Evolutionary conservation across 1,139 yeast species (phyloP).

Genomic region (Candida sp.): DNA sequence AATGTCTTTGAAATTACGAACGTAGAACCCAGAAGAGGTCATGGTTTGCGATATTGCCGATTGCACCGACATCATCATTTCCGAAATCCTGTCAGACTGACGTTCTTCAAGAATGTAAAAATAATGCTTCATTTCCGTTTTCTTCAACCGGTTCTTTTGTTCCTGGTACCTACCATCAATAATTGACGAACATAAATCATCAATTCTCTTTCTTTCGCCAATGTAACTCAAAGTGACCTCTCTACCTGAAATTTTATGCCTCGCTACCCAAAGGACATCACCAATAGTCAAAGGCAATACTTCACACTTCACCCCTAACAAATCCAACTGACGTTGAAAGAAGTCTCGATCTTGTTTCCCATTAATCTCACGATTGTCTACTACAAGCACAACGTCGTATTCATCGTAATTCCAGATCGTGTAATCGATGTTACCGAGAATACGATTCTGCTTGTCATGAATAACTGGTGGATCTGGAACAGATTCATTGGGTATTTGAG

Average conservation of each 20-base stretch:
- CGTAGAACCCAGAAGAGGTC: constrained; percentile 61
- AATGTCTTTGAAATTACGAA: constrained; percentile 65
- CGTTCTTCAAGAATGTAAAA: constrained; percentile 83
- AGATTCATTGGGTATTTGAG: not conserved
- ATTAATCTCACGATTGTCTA: constrained; percentile 81
- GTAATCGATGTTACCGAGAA: constrained; percentile 22
- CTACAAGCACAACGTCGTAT: constrained; percentile 57
- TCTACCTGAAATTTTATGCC: constrained; percentile 50
- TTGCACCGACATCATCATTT: constrained; percentile 62
- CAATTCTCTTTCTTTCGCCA: constrained; percentile 84
- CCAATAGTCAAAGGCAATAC: constrained; percentile 71
- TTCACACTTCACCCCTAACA: constrained; percentile 50
- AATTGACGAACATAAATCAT: constrained; percentile 80
- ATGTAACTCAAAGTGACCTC: constrained; percentile 76
- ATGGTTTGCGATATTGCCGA: constrained; percentile 77
- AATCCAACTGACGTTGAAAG: constrained; percentile 52
- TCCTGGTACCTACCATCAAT: constrained; percentile 85
- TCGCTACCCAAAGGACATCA: constrained; percentile 89
- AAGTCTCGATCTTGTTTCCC: constrained; percentile 62
- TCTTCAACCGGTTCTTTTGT: constrained; percentile 73
- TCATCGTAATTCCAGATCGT: constrained; percentile 37
- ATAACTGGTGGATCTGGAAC: not conserved
- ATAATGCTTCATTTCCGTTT: constrained; percentile 64
- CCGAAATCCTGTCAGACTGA: constrained; percentile 31
- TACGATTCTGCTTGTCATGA: constrained; percentile 23